phyloP scores from a whole-genome alignment of 371 early-diverging fungal species.

The Nematocida displodere region DNA sequence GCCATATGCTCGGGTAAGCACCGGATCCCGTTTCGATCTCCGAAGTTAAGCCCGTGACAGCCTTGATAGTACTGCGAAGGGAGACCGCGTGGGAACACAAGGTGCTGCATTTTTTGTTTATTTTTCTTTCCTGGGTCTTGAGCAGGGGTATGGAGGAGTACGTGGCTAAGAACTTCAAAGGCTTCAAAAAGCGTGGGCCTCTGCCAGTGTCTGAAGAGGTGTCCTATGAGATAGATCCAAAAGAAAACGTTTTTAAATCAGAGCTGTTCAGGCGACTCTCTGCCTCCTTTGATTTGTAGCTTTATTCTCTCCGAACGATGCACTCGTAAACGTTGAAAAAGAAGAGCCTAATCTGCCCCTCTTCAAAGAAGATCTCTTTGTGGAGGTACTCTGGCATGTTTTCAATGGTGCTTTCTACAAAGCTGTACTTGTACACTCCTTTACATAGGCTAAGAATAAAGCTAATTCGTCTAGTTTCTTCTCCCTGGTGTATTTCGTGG shows the following conservation, averaged over 20 bases:
- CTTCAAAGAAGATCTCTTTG: constrained; percentile 55
- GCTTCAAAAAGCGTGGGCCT: neutral
- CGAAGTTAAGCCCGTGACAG: constrained; percentile 53
- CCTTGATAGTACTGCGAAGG: constrained; percentile 51
- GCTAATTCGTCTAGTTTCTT: constrained; percentile 5
- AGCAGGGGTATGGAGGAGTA: neutral
- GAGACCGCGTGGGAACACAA: constrained; percentile 51
- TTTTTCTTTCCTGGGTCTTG: neutral
- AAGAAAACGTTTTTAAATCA: constrained; percentile 9
- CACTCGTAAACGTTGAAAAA: constrained; percentile 58
- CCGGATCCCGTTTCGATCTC: constrained; percentile 52
- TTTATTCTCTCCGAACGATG: constrained; percentile 25
- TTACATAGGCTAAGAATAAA: constrained; percentile 32
- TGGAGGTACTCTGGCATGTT: constrained; percentile 50
- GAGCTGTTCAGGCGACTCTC: constrained; percentile 12
- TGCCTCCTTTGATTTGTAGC: neutral
- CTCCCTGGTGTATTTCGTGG: constrained; percentile 21
- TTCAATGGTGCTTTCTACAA: constrained; percentile 32
- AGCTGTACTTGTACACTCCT: constrained; percentile 45
- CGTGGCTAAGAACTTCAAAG: neutral
- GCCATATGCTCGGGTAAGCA: constrained; percentile 47
- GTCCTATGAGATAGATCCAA: neutral
- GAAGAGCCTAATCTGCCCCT: constrained; percentile 53
- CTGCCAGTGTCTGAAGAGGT: neutral
- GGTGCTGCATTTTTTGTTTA: constrained; percentile 39